A percentile compares a stretch with the other conserved stretches of the same genome.
phyloP scores from a whole-genome alignment of 1,284 basidiomycete genomes.

The Trichosporon inkin region DNA sequence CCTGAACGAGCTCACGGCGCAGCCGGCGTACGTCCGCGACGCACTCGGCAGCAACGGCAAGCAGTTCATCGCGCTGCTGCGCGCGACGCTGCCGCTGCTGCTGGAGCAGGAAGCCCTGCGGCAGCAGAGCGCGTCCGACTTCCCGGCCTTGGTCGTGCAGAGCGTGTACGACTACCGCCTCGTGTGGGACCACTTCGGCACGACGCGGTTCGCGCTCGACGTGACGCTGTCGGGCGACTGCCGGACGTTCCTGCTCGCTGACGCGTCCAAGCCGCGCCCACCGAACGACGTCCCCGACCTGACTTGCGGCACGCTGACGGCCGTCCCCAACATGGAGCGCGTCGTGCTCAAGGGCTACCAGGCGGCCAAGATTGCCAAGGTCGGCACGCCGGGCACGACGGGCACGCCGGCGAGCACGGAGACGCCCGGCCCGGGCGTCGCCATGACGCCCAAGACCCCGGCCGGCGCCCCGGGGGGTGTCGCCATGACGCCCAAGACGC shows the following conservation, averaged over 20 bases:
- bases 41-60: constrained; percentile 21
- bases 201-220: constrained; percentile 28
- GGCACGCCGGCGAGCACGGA: constrained; percentile 6
- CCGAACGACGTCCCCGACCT: constrained; percentile 12
- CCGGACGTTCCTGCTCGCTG: constrained; percentile 29
- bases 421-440: constrained; percentile 3
- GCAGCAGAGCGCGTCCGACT: constrained; percentile 13
- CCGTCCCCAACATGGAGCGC: constrained; percentile 23
- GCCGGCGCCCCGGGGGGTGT: constrained; percentile 4
- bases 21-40: not conserved
- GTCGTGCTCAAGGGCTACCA: constrained; percentile 25
- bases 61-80: constrained; percentile 35
- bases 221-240: constrained; percentile 14
- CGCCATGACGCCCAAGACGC: constrained; percentile 1
- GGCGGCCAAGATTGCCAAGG: constrained; percentile 16
- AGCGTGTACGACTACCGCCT: constrained; percentile 30
- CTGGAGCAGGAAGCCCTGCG: constrained; percentile 25
- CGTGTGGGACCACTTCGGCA: constrained; percentile 31
- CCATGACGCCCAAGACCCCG: too few species aligned
- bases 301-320: constrained; percentile 29
- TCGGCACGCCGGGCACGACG: constrained; percentile 11
- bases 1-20: constrained; percentile 38
- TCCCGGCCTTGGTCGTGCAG: constrained; percentile 26
- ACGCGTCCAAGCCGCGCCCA: constrained; percentile 19
- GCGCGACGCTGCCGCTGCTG: constrained; percentile 37